Conservation (phyloP, 2,329 filamentous ascomycete genomes). For the Emmonsia crescens region DNA sequence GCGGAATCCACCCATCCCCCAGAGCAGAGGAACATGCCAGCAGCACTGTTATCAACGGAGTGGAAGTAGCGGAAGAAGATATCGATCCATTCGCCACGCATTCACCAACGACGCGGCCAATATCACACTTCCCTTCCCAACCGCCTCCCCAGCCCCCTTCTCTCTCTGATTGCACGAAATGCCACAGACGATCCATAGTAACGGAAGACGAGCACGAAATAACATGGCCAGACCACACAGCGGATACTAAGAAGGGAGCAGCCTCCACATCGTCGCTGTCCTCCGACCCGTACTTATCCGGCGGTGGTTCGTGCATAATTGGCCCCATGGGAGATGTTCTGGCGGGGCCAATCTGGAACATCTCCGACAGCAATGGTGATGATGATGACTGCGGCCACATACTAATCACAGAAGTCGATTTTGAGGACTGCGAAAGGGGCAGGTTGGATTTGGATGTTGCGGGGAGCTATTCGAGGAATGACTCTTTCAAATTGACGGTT, state of each 20-base stretch:
- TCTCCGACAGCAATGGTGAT: slow-evolving; percentile 23
- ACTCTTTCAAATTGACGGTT: slow-evolving; percentile 50
- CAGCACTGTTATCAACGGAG: not conserved
- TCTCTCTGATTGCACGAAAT: not conserved
- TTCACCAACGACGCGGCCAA: not conserved
- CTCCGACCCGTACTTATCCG: slow-evolving; percentile 47
- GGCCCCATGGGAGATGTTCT: slow-evolving; percentile 70
- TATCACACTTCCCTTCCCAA: not conserved
- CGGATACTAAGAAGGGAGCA: not conserved
- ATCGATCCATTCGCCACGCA: not conserved
- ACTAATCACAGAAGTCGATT: slow-evolving; percentile 63
- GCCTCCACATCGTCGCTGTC: slow-evolving; percentile 2
- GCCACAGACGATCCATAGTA: slow-evolving; percentile 9
- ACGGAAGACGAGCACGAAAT: slow-evolving; percentile 32
- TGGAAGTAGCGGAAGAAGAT: not conserved
- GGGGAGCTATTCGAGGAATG: slow-evolving; percentile 72
- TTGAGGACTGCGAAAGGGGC: slow-evolving; percentile 77
- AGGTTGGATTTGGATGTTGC: slow-evolving; percentile 73
- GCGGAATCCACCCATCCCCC: not conserved
- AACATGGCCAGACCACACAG: slow-evolving; percentile 24
- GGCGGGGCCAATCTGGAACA: slow-evolving; percentile 71
- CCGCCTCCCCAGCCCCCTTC: not conserved
- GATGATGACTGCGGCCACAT: slow-evolving; percentile 48
- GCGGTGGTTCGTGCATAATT: slow-evolving; percentile 74
- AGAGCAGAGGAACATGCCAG: not conserved